Percentiles rank a stretch among this genome's conserved stretches.
Conservation (phyloP, 2,329 filamentous ascomycete species). For the Penicillium vulpinum region DNA sequence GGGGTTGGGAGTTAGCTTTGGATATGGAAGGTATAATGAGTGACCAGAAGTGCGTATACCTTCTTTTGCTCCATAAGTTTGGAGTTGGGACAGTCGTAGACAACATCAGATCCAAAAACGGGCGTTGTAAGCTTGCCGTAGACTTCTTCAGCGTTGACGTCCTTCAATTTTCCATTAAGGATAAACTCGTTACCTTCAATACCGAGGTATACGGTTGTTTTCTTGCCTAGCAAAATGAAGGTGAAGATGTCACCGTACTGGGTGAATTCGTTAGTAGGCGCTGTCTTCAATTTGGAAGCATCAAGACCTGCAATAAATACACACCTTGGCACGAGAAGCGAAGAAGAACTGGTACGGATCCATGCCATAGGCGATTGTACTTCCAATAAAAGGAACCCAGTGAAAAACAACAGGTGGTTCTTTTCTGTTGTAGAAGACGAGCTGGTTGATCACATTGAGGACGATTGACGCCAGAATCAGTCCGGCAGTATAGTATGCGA, state of each 20-base stretch:
- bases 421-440: constrained; percentile 73
- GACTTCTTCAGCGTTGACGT: constrained; percentile 87
- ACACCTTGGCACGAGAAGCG: constrained; percentile 68
- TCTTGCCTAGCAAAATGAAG: constrained; percentile 82
- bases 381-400: constrained; percentile 63
- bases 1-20: background rate
- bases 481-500: constrained; percentile 33
- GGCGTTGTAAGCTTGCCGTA: constrained; percentile 73
- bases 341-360: constrained; percentile 80
- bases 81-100: constrained; percentile 87
- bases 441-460: constrained; percentile 73
- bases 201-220: constrained; percentile 82
- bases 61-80: constrained; percentile 98
- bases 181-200: constrained; percentile 88
- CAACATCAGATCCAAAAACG: constrained; percentile 79
- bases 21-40: background rate
- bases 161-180: constrained; percentile 85
- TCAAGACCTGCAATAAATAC: background rate
- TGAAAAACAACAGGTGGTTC: constrained; percentile 79
- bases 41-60: constrained; percentile 47
- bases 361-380: constrained; percentile 47
- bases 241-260: constrained; percentile 89
- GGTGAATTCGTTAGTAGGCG: constrained; percentile 20
- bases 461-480: constrained; percentile 58
- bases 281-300: background rate